Evolutionary conservation across 192 early-diverging fungal genomes (phyloP).

Genomic region (Backusella mclennaniae): DNA sequence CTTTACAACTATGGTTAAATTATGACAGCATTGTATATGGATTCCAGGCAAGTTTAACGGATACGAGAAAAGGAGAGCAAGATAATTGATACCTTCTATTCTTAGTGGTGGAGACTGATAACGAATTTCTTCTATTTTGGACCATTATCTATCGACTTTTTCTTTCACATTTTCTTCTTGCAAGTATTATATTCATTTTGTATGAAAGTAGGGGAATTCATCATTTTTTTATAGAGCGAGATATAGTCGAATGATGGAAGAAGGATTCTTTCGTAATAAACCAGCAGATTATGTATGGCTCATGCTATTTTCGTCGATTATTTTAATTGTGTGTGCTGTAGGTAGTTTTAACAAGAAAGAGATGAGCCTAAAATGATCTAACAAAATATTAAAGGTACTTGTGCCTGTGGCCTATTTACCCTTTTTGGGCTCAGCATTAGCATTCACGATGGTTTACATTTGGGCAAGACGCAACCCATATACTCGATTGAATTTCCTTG

Average conservation of each 20-base stretch:
- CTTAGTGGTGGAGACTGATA: slow-evolving; percentile 87
- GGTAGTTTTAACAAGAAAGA: neutral
- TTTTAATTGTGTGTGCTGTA: slow-evolving; percentile 30
- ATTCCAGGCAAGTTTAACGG: slow-evolving; percentile 57
- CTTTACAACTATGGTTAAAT: slow-evolving; percentile 81
- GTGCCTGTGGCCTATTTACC: slow-evolving; percentile 59
- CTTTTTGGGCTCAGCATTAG: slow-evolving; percentile 82
- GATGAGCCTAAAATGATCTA: no score
- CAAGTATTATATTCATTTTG: slow-evolving; percentile 23
- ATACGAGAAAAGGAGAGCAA: neutral
- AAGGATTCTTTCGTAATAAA: slow-evolving; percentile 86
- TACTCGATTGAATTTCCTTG: slow-evolving; percentile 84
- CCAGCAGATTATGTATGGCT: slow-evolving; percentile 95
- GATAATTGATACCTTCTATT: neutral
- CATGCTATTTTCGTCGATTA: slow-evolving; percentile 65
- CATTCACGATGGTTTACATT: slow-evolving; percentile 88
- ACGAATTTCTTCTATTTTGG: slow-evolving; percentile 97
- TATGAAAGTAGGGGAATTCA: neutral
- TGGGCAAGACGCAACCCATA: slow-evolving; percentile 97
- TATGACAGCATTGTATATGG: slow-evolving; percentile 65
- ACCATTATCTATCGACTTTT: slow-evolving; percentile 82
- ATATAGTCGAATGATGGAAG: slow-evolving; percentile 91
- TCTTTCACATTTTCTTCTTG: slow-evolving; percentile 93
- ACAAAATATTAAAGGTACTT: slow-evolving; percentile 7
- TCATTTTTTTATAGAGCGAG: slow-evolving; percentile 50